Base-by-base conservation (phyloP, 1,139 yeast species). In the Candida glucosophila region DNA sequence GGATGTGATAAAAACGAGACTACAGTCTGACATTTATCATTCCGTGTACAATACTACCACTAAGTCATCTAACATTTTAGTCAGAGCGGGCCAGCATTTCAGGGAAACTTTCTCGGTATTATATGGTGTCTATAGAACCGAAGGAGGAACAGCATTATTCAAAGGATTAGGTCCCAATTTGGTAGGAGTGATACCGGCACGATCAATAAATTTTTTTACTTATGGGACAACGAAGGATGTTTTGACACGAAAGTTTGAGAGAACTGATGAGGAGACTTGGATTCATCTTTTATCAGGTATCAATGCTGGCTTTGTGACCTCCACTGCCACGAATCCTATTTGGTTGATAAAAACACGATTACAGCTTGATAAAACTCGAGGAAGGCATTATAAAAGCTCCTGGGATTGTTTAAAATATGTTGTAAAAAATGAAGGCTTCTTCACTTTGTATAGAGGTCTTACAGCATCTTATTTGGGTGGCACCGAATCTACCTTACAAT, bases 111-210 rank as follows among this genome's bases (percentile, higher is more conserved):
- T 80, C 29, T 60, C 67, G 14, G 92, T 85, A 16, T 60, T 90
- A 22, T 58, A 68, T 19, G 71, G 69, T 28, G 80, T 90, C 15
- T 81, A 83, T 49, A 55, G 54, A 14, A 58, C 60, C 15, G 99
- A 90, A 54, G 99, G 99, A 2, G 61, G 76, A 14, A 59, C 81
- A 24, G 90, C 97, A 2, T 61, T 92, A 26, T 92, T 90, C 55
- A 82, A 82, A 54, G 99, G 99, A 9, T 61, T 90, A 24, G 98
- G 98, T 0, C 98, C 99, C 4, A 90, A 88, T 44, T 63, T 92
- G 39, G 93, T 90, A 12, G 99, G 99, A 23, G 98, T 90, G n/a
- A 88, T 92, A 23, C 99, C 99, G 1, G 97, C 99, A 2, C 67
- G 99, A 47, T 81, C 96, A 14, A 92, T 92, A 39, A 92, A 92